These are phyloP conservation scores for Scheffersomyces illinoinensis DNA, from an alignment of 1,139 yeast genomes.

Conservation along the genomic window DNA sequence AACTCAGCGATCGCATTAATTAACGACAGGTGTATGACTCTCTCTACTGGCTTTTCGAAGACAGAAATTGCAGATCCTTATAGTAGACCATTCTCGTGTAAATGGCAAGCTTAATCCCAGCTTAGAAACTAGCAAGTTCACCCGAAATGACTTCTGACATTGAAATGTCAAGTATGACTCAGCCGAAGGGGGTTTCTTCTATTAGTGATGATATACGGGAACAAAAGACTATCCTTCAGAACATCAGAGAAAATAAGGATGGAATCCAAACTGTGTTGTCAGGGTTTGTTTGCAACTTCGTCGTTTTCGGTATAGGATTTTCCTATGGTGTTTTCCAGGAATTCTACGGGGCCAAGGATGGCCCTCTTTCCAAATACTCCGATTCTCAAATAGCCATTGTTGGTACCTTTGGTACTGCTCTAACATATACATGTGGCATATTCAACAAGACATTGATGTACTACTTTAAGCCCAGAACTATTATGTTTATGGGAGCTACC, in stretches of 20 bases:
- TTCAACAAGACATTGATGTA: conserved; percentile 21
- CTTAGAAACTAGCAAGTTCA: background rate
- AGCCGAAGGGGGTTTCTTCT: background rate
- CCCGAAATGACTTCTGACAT: background rate
- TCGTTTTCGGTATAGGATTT: conserved; percentile 35
- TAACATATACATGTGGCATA: conserved; percentile 28
- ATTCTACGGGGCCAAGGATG: conserved; percentile 24
- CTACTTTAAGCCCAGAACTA: conserved; percentile 17
- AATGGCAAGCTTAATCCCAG: background rate
- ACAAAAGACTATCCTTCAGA: background rate
- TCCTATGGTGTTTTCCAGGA: conserved; percentile 39
- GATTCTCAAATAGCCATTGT: conserved; percentile 30
- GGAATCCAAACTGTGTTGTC: conserved; percentile 14
- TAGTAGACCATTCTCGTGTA: background rate
- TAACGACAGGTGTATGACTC: background rate
- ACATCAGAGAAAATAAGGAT: conserved; percentile 1
- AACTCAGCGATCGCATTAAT: background rate
- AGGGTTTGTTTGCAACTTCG: conserved; percentile 33
- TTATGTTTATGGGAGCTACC: conserved; percentile 27
- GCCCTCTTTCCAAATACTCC: conserved; percentile 24
- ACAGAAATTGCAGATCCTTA: background rate
- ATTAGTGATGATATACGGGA: background rate
- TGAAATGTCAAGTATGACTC: background rate
- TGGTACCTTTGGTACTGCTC: conserved; percentile 28
- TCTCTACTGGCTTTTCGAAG: background rate